phyloP scores from a whole-genome alignment of 2,329 filamentous ascomycete genomes.

The Xylariaceae sp. region DNA sequence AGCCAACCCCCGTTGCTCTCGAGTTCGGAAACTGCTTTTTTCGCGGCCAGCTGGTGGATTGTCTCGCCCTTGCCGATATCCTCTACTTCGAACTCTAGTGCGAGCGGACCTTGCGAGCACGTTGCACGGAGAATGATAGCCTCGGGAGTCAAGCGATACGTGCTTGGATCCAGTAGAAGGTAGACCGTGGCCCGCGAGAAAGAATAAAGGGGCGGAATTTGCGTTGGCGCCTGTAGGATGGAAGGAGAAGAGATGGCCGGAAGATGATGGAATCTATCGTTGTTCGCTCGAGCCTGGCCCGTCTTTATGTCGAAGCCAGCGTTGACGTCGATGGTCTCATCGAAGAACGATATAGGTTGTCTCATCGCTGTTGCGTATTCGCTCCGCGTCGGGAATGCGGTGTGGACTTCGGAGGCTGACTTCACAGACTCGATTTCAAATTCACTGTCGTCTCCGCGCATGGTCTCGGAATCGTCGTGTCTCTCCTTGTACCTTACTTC shows the following conservation, averaged over 20 bases:
- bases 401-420: background rate
- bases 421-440: background rate
- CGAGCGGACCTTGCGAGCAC: slow-evolving; percentile 10
- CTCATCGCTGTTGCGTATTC: background rate
- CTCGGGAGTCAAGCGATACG: slow-evolving; percentile 7
- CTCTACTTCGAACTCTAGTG: slow-evolving; percentile 14
- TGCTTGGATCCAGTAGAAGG: slow-evolving; percentile 13
- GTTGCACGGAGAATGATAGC: slow-evolving; percentile 13
- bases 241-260: slow-evolving; percentile 4
- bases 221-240: slow-evolving; percentile 10
- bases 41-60: slow-evolving; percentile 16
- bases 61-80: slow-evolving; percentile 14
- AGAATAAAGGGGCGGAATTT: slow-evolving; percentile 10
- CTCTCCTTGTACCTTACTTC: slow-evolving; percentile 10
- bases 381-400: background rate
- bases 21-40: slow-evolving; percentile 11
- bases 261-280: slow-evolving; percentile 4
- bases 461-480: slow-evolving; percentile 8
- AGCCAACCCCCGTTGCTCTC: slow-evolving; percentile 17
- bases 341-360: slow-evolving; percentile 9
- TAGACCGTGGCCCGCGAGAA: slow-evolving; percentile 14
- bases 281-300: background rate
- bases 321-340: background rate
- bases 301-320: background rate
- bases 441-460: background rate